Percentiles rank a stretch among this genome's conserved stretches.
Conservation (phyloP, 345 rosid species). For the Erysimum cheiranthoides region DNA sequence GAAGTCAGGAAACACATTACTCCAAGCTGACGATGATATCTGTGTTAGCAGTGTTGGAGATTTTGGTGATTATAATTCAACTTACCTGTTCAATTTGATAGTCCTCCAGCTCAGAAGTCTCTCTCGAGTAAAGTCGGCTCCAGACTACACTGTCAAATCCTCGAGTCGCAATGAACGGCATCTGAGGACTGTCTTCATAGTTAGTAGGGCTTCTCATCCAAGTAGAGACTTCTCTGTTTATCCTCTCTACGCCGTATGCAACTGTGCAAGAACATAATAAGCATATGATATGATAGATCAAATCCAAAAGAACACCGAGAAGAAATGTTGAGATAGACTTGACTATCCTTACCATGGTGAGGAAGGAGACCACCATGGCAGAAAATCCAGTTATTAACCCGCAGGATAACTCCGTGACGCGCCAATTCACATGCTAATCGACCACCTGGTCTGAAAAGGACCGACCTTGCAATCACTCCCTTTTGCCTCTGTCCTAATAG, state of each 20-base stretch:
- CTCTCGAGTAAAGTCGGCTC: constrained; percentile 88
- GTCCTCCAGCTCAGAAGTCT: constrained; percentile 61
- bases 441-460: constrained; percentile 85
- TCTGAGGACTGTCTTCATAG: constrained; percentile 48
- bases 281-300: constrained; percentile 47
- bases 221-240: constrained; percentile 78
- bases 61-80: constrained; percentile 3
- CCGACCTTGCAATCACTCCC: constrained; percentile 87
- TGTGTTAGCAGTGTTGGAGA: constrained; percentile 8
- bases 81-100: constrained; percentile 75
- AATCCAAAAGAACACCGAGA: background rate
- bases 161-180: constrained; percentile 80
- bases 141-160: constrained; percentile 93
- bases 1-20: constrained; percentile 7
- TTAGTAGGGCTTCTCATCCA: constrained; percentile 79
- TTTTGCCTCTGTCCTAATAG: constrained; percentile 98
- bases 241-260: constrained; percentile 83
- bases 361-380: constrained; percentile 98
- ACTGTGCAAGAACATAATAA: constrained; percentile 57
- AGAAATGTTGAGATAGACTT: background rate
- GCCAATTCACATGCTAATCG: constrained; percentile 79
- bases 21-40: constrained; percentile 18
- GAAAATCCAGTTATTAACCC: constrained; percentile 91
- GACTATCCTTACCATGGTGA: constrained; percentile 67
- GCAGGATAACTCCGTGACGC: constrained; percentile 70